Conservation (phyloP, 305 asterid species). For the Solanum aculeatissimum region DNA sequence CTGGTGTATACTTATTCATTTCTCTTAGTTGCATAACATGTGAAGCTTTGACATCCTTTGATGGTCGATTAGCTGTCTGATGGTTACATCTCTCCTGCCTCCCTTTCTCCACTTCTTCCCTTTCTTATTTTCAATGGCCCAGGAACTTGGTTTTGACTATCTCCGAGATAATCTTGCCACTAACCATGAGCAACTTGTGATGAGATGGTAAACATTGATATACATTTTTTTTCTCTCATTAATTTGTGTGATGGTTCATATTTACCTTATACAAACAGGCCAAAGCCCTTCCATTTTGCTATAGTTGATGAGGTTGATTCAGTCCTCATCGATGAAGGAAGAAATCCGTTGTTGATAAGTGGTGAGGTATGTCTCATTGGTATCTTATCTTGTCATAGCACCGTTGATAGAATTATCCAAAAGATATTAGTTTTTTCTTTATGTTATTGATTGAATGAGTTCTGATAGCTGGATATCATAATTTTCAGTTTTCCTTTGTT, state of each 20-base stretch:
- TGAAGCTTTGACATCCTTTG: neutral
- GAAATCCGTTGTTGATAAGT: constrained; percentile 93
- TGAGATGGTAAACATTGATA: constrained; percentile 68
- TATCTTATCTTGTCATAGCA: neutral
- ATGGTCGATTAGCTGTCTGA: neutral
- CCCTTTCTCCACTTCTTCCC: neutral
- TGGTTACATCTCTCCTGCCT: neutral
- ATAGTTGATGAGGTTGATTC: constrained; percentile 98
- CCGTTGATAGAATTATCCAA: neutral
- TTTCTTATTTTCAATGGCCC: constrained; percentile 9
- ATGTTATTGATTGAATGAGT: neutral
- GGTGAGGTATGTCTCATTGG: constrained; percentile 60
- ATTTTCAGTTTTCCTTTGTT: neutral
- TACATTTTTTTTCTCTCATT: constrained; percentile 5
- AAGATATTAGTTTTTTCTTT: neutral
- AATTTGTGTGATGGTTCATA: neutral
- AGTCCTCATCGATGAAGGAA: constrained; percentile 96
- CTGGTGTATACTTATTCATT: neutral
- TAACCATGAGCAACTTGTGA: constrained; percentile 72
- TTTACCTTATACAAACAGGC: constrained; percentile 48
- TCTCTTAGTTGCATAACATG: neutral
- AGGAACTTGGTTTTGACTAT: constrained; percentile 99
- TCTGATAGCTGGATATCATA: neutral
- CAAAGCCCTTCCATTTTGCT: constrained; percentile 97
- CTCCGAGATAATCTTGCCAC: constrained; percentile 86